Conservation (phyloP, 129 eudicot genomes). For the Deinandra increscens region DNA sequence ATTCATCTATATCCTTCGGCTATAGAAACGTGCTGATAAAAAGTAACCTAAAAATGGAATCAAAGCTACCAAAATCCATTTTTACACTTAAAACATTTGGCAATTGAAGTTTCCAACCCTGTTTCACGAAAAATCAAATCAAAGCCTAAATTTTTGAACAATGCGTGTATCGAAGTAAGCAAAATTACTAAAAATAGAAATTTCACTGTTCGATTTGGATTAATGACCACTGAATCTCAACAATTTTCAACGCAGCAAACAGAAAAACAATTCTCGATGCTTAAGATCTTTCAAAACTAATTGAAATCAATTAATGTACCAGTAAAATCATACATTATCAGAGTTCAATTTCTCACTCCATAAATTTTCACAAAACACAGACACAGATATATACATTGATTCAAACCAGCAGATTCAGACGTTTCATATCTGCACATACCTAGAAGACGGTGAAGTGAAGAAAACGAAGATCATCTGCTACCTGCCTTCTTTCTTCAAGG, state of each 20-base stretch:
- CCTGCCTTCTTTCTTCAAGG: background rate
- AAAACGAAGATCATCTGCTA: slow-evolving; percentile 5
- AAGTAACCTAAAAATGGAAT: slow-evolving; percentile 15
- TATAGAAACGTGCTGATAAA: slow-evolving; percentile 6
- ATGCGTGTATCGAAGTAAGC: slow-evolving; percentile 14
- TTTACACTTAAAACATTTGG: background rate
- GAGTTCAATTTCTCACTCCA: slow-evolving; percentile 18
- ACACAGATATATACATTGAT: slow-evolving; percentile 2
- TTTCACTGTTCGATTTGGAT: slow-evolving; percentile 20
- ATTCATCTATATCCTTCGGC: background rate
- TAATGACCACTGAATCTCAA: slow-evolving; percentile 12
- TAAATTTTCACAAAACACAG: background rate
- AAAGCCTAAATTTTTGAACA: slow-evolving; percentile 14
- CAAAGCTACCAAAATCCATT: slow-evolving; percentile 17
- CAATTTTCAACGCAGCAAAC: background rate
- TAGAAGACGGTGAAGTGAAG: slow-evolving; percentile 11
- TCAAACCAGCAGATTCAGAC: background rate
- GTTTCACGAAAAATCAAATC: background rate
- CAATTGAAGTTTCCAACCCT: background rate
- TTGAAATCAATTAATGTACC: slow-evolving; percentile 18
- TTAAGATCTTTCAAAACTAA: background rate
- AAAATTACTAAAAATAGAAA: slow-evolving; percentile 28
- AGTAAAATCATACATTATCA: slow-evolving; percentile 2
- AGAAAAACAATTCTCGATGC: slow-evolving; percentile 26
- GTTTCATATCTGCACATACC: background rate